Evolutionary conservation across 2,329 filamentous ascomycete genomes (phyloP), one percentile per base, ranked within the genome.

Genomic region (Pseudogymnoascus sp.): DNA sequence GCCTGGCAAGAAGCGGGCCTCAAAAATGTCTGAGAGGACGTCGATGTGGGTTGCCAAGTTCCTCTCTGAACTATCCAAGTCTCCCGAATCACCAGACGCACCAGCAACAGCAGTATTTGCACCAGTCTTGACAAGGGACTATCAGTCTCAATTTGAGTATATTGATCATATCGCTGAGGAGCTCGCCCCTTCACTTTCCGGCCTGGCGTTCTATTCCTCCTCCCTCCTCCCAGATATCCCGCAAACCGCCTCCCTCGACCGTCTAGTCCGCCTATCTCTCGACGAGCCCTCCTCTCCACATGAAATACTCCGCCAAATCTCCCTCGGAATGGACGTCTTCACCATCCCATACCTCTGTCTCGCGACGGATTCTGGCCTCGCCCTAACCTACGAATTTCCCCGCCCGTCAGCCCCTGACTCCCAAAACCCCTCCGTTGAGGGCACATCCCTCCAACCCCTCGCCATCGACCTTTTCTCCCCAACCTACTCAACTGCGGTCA

Each of bases 21-120:
- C 84, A 34, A 91, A 89, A 68, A 96, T 96, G 85, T 86, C 84
- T 21, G 90, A 94, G 68, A 81, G 92, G 60, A 96, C 90, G 0
- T 88, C 94, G 70, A 80, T 82, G 35, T 97, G 91, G 90, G 77
- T 92, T 15, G 81, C 83, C 21, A 82, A 88, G 63, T 83, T 90
- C 57, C 76, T 91, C 34, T 73, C 74, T 13, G 70, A 74, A 19
- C n/a, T 26, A 71, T 75, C 15, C 70, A 74, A 59, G 72, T 71
- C 9, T 61, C 67, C 18, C 69, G 71, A 18, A 64, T 68, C n/a
- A 65, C 63, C 23, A 67, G 68, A 15, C 66, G 69, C 33, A 5
- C 52, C 52, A 18, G 5, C 68, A 67, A 12, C 55, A 66, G 73
- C 77, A 3, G 73, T 87, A 64, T 82, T 88, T 73, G 79, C 86